These are phyloP conservation scores for Chionographis japonica DNA, from an alignment of 106 monocot species.

Conservation along the genomic window DNA sequence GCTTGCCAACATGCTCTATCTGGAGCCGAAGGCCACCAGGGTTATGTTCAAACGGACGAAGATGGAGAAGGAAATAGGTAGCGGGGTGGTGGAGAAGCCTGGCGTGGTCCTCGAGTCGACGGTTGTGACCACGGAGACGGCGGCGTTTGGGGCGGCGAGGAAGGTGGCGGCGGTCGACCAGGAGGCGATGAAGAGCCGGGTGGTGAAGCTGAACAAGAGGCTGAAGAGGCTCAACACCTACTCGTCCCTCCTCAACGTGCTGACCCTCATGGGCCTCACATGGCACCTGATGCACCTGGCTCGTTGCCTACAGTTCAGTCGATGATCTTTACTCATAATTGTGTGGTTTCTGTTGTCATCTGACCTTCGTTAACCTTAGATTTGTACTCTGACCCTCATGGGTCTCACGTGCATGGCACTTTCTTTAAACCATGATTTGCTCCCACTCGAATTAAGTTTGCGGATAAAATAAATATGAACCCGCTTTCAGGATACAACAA, in stretches of 20 bases:
- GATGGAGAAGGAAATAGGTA: constrained; percentile 77
- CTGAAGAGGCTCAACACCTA: constrained; percentile 60
- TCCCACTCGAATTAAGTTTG: no score
- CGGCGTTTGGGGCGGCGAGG: no score
- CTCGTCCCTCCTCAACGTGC: constrained; percentile 64
- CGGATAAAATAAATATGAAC: no score
- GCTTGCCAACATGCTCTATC: constrained; percentile 47
- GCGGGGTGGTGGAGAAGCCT: constrained; percentile 41
- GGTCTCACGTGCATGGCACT: no score
- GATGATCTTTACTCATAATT: not conserved
- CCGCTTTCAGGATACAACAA: no score
- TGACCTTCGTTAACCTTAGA: no score
- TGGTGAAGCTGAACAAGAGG: constrained; percentile 35
- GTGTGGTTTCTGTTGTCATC: no score
- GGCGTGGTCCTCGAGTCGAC: constrained; percentile 8
- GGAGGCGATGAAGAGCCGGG: constrained; percentile 27
- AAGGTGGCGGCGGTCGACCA: constrained; percentile 6
- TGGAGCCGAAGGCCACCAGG: constrained; percentile 83
- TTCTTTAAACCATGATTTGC: no score
- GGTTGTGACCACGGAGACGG: constrained; percentile 6
- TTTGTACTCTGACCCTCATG: no score
- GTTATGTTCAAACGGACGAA: constrained; percentile 79
- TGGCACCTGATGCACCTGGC: constrained; percentile 76
- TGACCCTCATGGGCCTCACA: constrained; percentile 65
- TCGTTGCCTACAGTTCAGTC: constrained; percentile 11